Evolutionary conservation across 2,329 filamentous ascomycete species (phyloP), one percentile per base, ranked within the genome.

Genomic region (Davidsoniella virescens): DNA sequence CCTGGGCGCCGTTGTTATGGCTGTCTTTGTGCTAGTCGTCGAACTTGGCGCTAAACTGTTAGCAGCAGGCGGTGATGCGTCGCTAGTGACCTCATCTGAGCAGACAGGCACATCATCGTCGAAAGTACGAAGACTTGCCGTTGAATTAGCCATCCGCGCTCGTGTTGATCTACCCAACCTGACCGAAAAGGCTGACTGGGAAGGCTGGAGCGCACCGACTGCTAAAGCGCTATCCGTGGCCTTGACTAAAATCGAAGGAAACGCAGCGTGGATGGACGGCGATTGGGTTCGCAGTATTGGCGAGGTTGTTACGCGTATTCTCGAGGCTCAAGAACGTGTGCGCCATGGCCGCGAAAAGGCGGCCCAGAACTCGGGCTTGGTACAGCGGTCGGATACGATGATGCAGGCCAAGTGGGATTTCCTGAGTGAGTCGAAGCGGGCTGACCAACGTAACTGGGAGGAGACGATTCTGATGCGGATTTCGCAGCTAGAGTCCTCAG

Each of bases 381-480:
- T 70, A 25, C 64, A 77, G 63, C 62, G 70, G 51, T 66, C 70
- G 7, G 75, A 78, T 55, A 83, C 79, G 2, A 87, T 87, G 83
- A 76, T 88, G 57, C 82, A 87, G 62, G 78, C 81, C 55, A 72
- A 74, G 44, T 80, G 84, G 58, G 82, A 87, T 58, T 85, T 80
- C 58, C 62, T 88, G 57, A 80, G 78, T 55, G 76, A 80, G 45
- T 67, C 71, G 54, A 77, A 76, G 56, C 70, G 71, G 57, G 67
- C 67, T 39, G 76, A 81, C 9, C 87, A 79, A 59, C 66, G 61
- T 42, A 62, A 61, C 16, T 92, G 84, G 85, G 80, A 80, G 62
- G 67, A 53, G 39, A 50, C 43, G 10, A 29, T 50, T 29, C 29
- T 53, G 20, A 53, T 53, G 52, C 70, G 70, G 56, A 75, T 85